Evolutionary conservation across 1,139 yeast species (phyloP).

Genomic region (Sporopachydermia cereana): DNA sequence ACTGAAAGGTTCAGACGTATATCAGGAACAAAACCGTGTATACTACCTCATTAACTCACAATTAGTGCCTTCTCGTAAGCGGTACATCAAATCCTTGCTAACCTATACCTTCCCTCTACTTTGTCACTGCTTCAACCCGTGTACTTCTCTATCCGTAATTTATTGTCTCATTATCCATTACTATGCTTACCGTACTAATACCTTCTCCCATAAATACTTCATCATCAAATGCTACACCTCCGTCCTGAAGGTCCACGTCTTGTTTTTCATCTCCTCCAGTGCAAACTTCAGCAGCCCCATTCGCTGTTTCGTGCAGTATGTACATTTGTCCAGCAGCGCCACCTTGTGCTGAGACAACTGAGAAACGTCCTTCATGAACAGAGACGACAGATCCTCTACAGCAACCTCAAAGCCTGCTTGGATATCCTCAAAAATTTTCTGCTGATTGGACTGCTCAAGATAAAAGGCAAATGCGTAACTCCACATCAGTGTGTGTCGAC

Average conservation of each 20-base stretch:
- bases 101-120: too few relatives aligned
- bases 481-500: slow-evolving; percentile 81
- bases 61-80: too few relatives aligned
- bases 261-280: slow-evolving; percentile 23
- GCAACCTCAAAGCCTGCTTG: slow-evolving; percentile 62
- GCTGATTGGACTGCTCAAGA: slow-evolving; percentile 35
- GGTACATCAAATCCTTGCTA: too few relatives aligned
- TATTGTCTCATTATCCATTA: too few relatives aligned
- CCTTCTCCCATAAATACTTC: too few relatives aligned
- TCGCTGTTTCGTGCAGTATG: slow-evolving; percentile 25
- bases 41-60: too few relatives aligned
- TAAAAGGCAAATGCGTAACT: slow-evolving; percentile 77
- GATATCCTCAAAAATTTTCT: slow-evolving; percentile 52
- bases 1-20: too few relatives aligned
- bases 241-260: slow-evolving; percentile 20
- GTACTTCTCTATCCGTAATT: too few relatives aligned
- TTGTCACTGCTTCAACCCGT: too few relatives aligned
- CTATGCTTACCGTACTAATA: too few relatives aligned
- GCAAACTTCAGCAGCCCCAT: slow-evolving; percentile 24
- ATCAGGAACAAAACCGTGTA: too few relatives aligned
- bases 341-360: slow-evolving; percentile 22
- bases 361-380: slow-evolving; percentile 35
- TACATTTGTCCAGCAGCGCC: slow-evolving; percentile 24
- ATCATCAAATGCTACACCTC: too few relatives aligned
- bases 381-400: slow-evolving; percentile 68